Conservation (phyloP, 1,284 basidiomycete genomes). For the Mycena sp. region DNA sequence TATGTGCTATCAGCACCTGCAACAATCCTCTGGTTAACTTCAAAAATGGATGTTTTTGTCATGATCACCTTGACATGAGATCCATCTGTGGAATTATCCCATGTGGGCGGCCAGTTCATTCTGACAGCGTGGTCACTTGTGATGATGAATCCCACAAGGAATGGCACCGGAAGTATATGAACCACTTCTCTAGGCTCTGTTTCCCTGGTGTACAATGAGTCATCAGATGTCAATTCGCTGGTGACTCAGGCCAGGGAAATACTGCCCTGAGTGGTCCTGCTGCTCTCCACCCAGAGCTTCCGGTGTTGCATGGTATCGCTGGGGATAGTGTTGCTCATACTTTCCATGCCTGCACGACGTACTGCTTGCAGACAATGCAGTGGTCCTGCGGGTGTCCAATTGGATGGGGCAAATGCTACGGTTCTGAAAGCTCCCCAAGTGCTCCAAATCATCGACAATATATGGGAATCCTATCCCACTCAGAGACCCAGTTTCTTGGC, state of each 20-base stretch:
- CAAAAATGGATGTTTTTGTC: conserved; percentile 33
- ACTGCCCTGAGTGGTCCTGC: too few relatives aligned
- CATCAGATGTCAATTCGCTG: conserved; percentile 22
- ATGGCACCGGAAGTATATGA: conserved; percentile 7
- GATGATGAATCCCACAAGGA: not conserved
- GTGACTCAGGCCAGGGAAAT: too few relatives aligned
- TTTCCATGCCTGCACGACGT: not conserved
- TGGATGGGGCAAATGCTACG: conserved; percentile 13
- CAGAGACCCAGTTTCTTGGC: not conserved
- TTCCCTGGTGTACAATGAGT: conserved; percentile 27
- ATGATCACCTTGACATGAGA: conserved; percentile 5
- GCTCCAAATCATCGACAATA: not conserved
- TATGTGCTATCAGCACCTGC: conserved; percentile 28
- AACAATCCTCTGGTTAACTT: conserved; percentile 23
- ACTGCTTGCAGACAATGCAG: conserved; percentile 1
- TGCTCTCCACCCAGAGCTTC: too few relatives aligned
- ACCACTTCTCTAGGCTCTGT: not conserved
- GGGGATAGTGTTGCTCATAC: not conserved
- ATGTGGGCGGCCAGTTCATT: conserved; percentile 17
- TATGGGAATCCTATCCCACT: conserved; percentile 1
- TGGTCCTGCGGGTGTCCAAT: not conserved
- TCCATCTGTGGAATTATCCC: conserved; percentile 29
- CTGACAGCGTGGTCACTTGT: conserved; percentile 11
- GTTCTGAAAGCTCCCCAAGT: conserved; percentile 6
- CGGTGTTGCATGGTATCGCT: too few relatives aligned